Evolutionary conservation across 2,329 filamentous ascomycete species (phyloP), one percentile per base, ranked within the genome.

Genomic region (Cladosporium sp.): DNA sequence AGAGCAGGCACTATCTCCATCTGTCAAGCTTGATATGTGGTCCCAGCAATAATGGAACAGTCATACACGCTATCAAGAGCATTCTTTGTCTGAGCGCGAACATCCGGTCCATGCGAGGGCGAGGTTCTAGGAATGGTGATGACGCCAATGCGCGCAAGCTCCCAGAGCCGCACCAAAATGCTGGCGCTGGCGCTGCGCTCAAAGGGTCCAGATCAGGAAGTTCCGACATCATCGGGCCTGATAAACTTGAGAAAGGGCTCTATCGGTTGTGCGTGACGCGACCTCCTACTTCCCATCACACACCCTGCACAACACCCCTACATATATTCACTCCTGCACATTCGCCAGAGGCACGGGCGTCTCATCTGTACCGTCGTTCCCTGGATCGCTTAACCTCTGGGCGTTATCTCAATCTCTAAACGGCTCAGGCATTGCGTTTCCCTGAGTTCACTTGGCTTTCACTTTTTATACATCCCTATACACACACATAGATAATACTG

Each of bases 341-440:
- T 8, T 35, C 32, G n/a, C 30, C 7, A 32, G 32, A 16, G 15
- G 32, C 32, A 35, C 32, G 32, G 32, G 3, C 22, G 32, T 18
- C 3, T 35, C 15, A 16, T 35, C 32, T 35, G 32, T 35, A 16
- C 32, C 32, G 32, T 7, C 12, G 8, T 15, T n/a, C 15, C 22
- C 22, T 5, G n/a, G 30, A 32, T 32, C 8, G 30, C 30, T 32
- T 32, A 11, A 32, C 30, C 1, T 35, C 32, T 16, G 13, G 32
- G 32, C 32, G n/a, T 16, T 35, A 27, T 27, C 32, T 35, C 32
- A 35, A n/a, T 35, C 13, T 35, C 32, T 16, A 35, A 46, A 48
- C 45, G 36, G 45, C 45, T 22, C 11, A 12, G 45, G 45, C 38
- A 36, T 48, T 27, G 38, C 9, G 3, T 4, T 36, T 40, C 36